Percentiles rank a stretch among this genome's conserved stretches.
phyloP scores from a whole-genome alignment of 441 rosid species.

The Kokia cookei region DNA sequence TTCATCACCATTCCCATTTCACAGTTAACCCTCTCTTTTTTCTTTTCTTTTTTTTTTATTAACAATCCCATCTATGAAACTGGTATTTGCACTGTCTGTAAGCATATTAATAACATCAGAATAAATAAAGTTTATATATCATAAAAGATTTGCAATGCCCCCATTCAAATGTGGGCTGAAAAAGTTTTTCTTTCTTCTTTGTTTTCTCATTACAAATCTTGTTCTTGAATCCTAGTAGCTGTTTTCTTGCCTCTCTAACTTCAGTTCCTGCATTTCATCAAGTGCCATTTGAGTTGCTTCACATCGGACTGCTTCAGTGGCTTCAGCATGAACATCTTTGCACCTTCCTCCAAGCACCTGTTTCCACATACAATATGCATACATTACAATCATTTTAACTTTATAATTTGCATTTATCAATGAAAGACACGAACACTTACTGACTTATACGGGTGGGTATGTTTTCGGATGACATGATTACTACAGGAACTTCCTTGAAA shows the following conservation, averaged over 20 bases:
- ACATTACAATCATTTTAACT: background rate
- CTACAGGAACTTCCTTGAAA: slow-evolving; percentile 76
- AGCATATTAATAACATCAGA: background rate
- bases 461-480: slow-evolving; percentile 81
- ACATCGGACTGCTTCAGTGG: slow-evolving; percentile 80
- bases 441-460: slow-evolving; percentile 60
- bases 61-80: too few relatives aligned
- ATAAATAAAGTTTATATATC: background rate
- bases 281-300: slow-evolving; percentile 32
- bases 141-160: background rate
- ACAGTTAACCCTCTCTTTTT: too few relatives aligned
- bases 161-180: background rate
- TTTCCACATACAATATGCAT: background rate
- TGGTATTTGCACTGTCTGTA: too few relatives aligned
- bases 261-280: slow-evolving; percentile 35
- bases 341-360: slow-evolving; percentile 87
- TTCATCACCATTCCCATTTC: too few relatives aligned
- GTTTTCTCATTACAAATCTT: background rate
- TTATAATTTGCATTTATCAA: background rate
- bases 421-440: slow-evolving; percentile 26
- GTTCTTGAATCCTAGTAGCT: background rate
- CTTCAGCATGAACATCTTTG: slow-evolving; percentile 84
- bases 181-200: background rate
- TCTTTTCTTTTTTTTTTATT: too few relatives aligned
- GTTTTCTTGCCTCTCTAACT: background rate